Conservation (phyloP, 2,329 filamentous ascomycete genomes). For the Trichoderma sp. region DNA sequence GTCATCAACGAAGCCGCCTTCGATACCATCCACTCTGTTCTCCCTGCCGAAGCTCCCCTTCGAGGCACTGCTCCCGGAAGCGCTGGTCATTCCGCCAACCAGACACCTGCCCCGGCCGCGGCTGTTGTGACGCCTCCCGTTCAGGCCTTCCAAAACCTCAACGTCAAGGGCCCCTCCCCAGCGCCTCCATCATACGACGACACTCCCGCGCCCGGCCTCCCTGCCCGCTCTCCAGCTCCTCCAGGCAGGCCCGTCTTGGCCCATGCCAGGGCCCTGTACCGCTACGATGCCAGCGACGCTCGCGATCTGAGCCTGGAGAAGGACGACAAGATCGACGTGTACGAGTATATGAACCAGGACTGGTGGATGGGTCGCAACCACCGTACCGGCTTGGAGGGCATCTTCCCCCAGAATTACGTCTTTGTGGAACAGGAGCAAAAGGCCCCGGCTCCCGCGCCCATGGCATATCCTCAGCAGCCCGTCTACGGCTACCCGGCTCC, state of each 20-base stretch:
- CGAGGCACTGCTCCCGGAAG: constrained; percentile 44
- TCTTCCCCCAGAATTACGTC: constrained; percentile 94
- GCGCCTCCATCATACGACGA: constrained; percentile 58
- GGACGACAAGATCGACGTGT: constrained; percentile 78
- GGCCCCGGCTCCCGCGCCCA: constrained; percentile 35
- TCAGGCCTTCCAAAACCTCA: constrained; percentile 50
- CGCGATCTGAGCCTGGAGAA: constrained; percentile 82
- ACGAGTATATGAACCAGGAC: constrained; percentile 93
- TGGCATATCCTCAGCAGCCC: constrained; percentile 46
- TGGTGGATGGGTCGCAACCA: constrained; percentile 94
- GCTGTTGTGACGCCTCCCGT: constrained; percentile 39
- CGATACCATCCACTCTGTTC: constrained; percentile 71
- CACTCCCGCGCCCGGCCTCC: constrained; percentile 50
- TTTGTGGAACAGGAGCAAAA: constrained; percentile 67
- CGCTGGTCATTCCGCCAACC: constrained; percentile 38
- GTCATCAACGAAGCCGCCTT: constrained; percentile 77
- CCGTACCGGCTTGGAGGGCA: constrained; percentile 82
- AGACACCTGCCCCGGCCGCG: constrained; percentile 39
- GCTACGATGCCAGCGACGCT: constrained; percentile 76
- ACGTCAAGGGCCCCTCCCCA: constrained; percentile 41
- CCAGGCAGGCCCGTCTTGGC: constrained; percentile 63
- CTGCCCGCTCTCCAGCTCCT: constrained; percentile 41
- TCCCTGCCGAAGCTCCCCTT: constrained; percentile 69
- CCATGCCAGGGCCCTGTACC: constrained; percentile 80
- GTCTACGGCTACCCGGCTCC: constrained; percentile 36